Percentiles rank a stretch among this genome's conserved stretches.
phyloP scores from a whole-genome alignment of 129 eudicot species.

The Cynara cardunculus region DNA sequence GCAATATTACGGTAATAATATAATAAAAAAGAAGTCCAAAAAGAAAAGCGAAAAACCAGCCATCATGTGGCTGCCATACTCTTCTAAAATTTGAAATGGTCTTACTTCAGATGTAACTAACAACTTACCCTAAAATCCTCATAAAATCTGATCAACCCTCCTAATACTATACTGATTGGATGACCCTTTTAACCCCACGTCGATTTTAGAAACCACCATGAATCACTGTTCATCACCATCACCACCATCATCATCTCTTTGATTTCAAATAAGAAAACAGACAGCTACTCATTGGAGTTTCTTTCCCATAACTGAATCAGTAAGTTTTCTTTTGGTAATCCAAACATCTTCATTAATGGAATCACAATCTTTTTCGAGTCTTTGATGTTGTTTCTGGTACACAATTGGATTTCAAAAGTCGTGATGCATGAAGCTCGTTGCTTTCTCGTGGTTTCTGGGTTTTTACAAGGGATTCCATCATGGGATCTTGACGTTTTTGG shows the following conservation, averaged over 20 bases:
- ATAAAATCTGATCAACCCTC: background rate
- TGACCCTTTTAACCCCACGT: background rate
- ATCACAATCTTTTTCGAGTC: no score
- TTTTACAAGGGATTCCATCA: background rate
- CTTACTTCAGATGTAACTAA: background rate
- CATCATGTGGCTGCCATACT: background rate
- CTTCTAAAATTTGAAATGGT: background rate
- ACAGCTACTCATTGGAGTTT: background rate
- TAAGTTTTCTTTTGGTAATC: background rate
- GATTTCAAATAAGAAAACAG: background rate
- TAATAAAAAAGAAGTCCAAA: no score
- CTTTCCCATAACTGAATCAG: background rate
- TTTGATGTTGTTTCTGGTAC: background rate
- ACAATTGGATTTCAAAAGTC: background rate
- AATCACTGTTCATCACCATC: background rate
- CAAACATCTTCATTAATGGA: no score
- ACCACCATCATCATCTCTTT: background rate
- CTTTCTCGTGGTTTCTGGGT: background rate
- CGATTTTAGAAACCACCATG: background rate
- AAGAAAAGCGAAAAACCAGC: background rate
- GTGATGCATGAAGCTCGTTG: background rate
- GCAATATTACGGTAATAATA: background rate
- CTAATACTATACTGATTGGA: background rate
- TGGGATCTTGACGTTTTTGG: background rate
- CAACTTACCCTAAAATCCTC: background rate